Evolutionary conservation across 2,329 filamentous ascomycete genomes (phyloP), one percentile per base, ranked within the genome.

Genomic region (Rutstroemia sp.): DNA sequence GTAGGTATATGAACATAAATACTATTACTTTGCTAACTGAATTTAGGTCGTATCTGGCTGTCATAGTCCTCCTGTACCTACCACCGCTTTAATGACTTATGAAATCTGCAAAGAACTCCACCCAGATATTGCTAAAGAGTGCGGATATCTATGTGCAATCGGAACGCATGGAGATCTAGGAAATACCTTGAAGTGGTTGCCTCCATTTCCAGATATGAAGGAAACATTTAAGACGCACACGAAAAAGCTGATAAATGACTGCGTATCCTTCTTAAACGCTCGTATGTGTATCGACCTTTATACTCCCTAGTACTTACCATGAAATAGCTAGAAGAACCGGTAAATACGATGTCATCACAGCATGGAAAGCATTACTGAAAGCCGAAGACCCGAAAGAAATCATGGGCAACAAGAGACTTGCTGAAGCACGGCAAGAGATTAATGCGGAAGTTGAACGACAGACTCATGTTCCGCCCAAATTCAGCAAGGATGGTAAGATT

Each of bases 141-240:
- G 81, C 61, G 79, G 76, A 41, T 87, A 84, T 78, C 73, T 87
- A 0, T 84, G 82, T 54, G 76, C 77, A 2, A 76, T 87, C 60
- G 85, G 85, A 8, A 87, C 84, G 0, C 81, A 86, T 59, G 84
- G 83, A 2, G 84, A 88, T 60, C 73, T 88, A 0, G 84, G 84
- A 14, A 85, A 79, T 41, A 77, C 77, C 0, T 60, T 87, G 16
- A 87, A 86, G 65, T 87, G 84, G 84, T 71, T 80, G 21, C 75
- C 77, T 0, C 84, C 84, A 0, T 87, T 88, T 60, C 84, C 84
- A 1, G 80, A 86, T 58, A 86, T 87, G 82, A 74, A 72, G 17
- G 68, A 73, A 1, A 78, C 78, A 0, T 81, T 87, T 62, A 86
- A 85, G 62, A 71, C 68, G 14, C 74, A 84, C 63, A 80, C 81